Conservation (phyloP, 2,329 filamentous ascomycete species). For the Capronia epimyces region DNA sequence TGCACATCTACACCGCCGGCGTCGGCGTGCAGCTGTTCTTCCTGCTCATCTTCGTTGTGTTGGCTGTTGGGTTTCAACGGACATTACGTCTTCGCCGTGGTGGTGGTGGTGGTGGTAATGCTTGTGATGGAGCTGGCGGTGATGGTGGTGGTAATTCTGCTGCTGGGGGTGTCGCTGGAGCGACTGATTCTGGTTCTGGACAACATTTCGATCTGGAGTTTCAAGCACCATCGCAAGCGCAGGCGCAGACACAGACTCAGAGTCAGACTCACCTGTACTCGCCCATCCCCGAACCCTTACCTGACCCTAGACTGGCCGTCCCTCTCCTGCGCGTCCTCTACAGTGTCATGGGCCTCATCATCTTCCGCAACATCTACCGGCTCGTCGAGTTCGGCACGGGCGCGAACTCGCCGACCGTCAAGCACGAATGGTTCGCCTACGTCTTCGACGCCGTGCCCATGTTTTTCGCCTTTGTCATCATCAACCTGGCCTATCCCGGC, state of each 20-base stretch:
- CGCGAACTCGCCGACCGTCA: conserved; percentile 39
- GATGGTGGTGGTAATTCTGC: too few species aligned
- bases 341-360: conserved; percentile 46
- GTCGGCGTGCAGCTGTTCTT: conserved; percentile 51
- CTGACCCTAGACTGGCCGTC: too few species aligned
- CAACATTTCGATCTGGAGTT: too few species aligned
- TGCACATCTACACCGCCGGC: conserved; percentile 44
- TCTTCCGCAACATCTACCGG: conserved; percentile 53
- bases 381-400: conserved; percentile 55
- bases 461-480: conserved; percentile 34
- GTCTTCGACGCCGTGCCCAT: conserved; percentile 40
- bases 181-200: too few species aligned
- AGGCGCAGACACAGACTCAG: too few species aligned
- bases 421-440: conserved; percentile 37
- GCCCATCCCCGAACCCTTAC: too few species aligned
- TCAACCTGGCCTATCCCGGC: conserved; percentile 39
- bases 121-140: too few species aligned
- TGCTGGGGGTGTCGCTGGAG: too few species aligned
- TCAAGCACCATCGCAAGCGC: too few species aligned
- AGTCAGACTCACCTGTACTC: too few species aligned
- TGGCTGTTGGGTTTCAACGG: conserved; percentile 48
- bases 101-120: too few species aligned
- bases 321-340: conserved; percentile 52
- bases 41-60: conserved; percentile 44
- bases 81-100: too few species aligned